Base-by-base conservation (phyloP, 2,329 filamentous ascomycete species). In the Pezicula rhizophila region DNA sequence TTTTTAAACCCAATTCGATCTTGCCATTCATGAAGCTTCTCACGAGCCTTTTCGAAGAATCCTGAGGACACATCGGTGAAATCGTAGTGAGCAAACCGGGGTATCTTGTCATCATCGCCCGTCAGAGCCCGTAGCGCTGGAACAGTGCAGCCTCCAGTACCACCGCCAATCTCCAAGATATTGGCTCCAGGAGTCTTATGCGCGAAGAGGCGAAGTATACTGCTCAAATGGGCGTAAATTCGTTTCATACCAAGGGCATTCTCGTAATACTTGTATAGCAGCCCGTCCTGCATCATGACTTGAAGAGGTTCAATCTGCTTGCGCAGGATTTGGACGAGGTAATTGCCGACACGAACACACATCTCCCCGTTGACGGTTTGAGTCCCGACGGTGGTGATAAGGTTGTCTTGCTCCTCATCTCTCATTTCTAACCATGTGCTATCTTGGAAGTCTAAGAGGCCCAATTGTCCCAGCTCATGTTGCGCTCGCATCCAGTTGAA, bases 41-140 rank as follows among this genome's bases (percentile, higher is more conserved):
- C 47, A 39, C 56, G 55, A 3, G 67, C 66, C 5, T 50, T 50
- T 38, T 59, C 62, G 46, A 71, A 70, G 51, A 69, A 63, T 5
- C 52, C 55, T 2, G 51, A 34, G 2, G 52, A 55, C 10, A 62
- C 50, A 47, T 63, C 60, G 3, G 60, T 63, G 42, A 51, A 63
- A 2, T 20, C 37, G 45, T 62, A 62, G 15, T 39, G 28, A 14
- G 31, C 17, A 33, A 39, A 25, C 4, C 10, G 34, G 10, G 45
- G 7, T 23, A 14, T 15, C 17, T 45, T 23, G 17, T 25, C 12
- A 6, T 31, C 10, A 7, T 17, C 34, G 28, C 38, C 6, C 14
- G 14, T 33, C 10, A 14, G 48, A 39, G 17, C 23, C 8, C 48
- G 55, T 54, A 15, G 45, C 2, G 51, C 42, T 0, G 33, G 33